Conservation (phyloP, 345 rosid genomes). For the Bruguiera sexangula region DNA sequence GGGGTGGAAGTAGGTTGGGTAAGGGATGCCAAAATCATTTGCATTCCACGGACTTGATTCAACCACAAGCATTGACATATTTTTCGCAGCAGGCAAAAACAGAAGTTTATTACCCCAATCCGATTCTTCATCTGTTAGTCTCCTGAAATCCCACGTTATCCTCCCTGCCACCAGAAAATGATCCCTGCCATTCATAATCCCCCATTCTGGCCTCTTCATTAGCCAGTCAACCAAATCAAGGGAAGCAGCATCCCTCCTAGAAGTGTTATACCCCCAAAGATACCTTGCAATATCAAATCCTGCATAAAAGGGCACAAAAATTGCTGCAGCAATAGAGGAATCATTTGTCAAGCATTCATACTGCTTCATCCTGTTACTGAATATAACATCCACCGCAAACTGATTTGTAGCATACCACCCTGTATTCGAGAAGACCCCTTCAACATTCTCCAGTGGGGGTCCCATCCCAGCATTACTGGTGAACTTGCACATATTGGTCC, state of each 20-base stretch:
- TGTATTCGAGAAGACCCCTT: constrained; percentile 70
- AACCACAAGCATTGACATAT: constrained; percentile 95
- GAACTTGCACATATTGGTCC: constrained; percentile 97
- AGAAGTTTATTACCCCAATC: constrained; percentile 96
- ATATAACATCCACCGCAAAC: constrained; percentile 85
- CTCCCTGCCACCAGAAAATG: constrained; percentile 90
- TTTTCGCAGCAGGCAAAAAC: constrained; percentile 76
- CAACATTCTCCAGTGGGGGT: constrained; percentile 72
- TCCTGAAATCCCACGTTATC: constrained; percentile 94
- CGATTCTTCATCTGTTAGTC: constrained; percentile 56
- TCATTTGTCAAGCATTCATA: constrained; percentile 77
- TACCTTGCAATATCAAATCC: constrained; percentile 83
- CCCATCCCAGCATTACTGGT: constrained; percentile 73
- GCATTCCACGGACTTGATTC: constrained; percentile 97
- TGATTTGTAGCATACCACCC: constrained; percentile 91
- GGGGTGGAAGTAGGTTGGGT: constrained; percentile 88
- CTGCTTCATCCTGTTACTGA: constrained; percentile 81
- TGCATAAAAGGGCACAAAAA: constrained; percentile 85
- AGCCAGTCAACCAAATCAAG: constrained; percentile 87
- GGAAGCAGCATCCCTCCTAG: constrained; percentile 75
- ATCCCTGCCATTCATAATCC: constrained; percentile 75
- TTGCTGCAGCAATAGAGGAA: constrained; percentile 79
- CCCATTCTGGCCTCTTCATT: constrained; percentile 83
- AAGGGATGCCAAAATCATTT: constrained; percentile 82
- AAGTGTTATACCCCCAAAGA: constrained; percentile 72